Conservation (phyloP, 2,329 filamentous ascomycete species). For the Fusarium stilboides region DNA sequence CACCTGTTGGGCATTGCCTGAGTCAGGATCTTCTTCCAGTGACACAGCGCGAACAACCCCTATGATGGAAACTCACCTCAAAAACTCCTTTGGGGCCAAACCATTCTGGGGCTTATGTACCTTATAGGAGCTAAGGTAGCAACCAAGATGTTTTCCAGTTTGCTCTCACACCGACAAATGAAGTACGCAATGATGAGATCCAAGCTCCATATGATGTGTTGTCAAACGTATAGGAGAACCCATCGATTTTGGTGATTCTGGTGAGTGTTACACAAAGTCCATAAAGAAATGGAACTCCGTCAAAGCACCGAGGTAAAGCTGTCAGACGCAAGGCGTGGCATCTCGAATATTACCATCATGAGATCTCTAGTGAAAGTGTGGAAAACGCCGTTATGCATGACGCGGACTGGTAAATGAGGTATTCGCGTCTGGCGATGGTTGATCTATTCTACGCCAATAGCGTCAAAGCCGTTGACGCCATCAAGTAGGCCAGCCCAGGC, state of each 20-base stretch:
- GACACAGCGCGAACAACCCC: background rate
- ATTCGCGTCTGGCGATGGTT: constrained; percentile 23
- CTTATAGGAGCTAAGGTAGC: background rate
- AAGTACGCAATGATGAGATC: background rate
- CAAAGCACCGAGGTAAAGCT: too few relatives aligned
- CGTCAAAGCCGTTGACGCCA: constrained; percentile 18
- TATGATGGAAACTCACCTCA: background rate
- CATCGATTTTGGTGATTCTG: background rate
- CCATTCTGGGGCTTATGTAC: background rate
- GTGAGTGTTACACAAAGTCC: background rate
- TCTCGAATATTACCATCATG: background rate
- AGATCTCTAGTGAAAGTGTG: background rate
- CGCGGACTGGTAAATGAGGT: constrained; percentile 33
- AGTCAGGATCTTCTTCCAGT: background rate
- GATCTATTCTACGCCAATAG: constrained; percentile 32
- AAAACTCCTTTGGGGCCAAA: background rate
- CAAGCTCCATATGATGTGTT: constrained; percentile 3
- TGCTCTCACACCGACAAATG: background rate
- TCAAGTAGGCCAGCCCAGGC: constrained; percentile 2
- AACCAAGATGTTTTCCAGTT: background rate
- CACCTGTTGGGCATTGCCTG: background rate
- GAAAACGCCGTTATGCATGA: constrained; percentile 27
- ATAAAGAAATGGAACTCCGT: too few relatives aligned
- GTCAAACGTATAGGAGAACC: constrained; percentile 7
- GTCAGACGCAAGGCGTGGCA: too few relatives aligned